A percentile compares a stretch with the other conserved stretches of the same genome.
Conservation (phyloP, 2,329 filamentous ascomycete genomes). For the Calcarisporium arbuscula region DNA sequence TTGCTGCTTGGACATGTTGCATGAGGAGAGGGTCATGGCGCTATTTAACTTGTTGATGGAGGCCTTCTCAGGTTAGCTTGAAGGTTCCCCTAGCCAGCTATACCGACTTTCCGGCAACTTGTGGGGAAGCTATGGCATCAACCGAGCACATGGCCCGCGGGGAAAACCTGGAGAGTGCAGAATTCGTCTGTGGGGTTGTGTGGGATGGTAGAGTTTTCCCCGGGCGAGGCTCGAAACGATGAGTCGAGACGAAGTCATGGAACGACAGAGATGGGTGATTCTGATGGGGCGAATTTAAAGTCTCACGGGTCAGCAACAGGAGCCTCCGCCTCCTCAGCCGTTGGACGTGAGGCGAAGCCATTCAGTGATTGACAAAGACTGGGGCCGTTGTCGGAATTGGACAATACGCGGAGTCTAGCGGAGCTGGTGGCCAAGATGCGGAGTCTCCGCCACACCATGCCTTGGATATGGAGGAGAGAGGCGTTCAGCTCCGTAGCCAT, state of each 20-base stretch:
- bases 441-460: conserved; percentile 2
- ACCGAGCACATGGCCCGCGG: neutral
- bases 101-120: neutral
- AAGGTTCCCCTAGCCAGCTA: neutral
- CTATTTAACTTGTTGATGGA: conserved; percentile 1
- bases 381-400: neutral
- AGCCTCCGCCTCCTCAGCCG: no score
- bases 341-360: no score
- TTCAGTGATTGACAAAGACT: no score
- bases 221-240: no score
- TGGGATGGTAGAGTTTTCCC: neutral
- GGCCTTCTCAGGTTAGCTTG: neutral
- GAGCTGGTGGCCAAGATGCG: neutral
- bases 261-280: no score
- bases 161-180: conserved; percentile 5
- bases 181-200: conserved; percentile 1
- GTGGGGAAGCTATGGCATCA: conserved; percentile 1
- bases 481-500: no score
- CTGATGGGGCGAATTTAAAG: no score
- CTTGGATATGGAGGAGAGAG: neutral
- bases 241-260: no score
- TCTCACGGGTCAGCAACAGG: conserved; percentile 2
- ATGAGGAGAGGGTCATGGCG: neutral
- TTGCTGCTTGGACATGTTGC: neutral
- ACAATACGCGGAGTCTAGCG: conserved; percentile 1